phyloP scores from a whole-genome alignment of 179 eudicot genomes.

The Sideroxylon spinosum region DNA sequence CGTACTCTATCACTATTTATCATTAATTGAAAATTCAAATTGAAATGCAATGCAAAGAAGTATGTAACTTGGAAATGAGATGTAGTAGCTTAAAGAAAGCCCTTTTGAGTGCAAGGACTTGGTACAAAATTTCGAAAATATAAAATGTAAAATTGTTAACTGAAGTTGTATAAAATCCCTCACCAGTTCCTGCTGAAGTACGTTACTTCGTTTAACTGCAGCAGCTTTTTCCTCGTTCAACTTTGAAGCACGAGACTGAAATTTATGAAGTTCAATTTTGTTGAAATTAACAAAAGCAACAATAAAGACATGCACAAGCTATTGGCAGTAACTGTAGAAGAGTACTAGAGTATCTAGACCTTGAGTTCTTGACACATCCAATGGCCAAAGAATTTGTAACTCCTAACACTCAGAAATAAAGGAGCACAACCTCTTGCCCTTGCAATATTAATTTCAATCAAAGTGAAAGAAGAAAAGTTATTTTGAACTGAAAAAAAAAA shows the following conservation, averaged over 20 bases:
- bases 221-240: conserved; percentile 59
- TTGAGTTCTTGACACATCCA: too few species aligned
- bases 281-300: background rate
- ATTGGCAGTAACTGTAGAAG: background rate
- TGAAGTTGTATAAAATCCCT: too few species aligned
- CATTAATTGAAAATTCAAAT: background rate
- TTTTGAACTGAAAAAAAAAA: too few species aligned
- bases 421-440: too few species aligned
- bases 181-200: conserved; percentile 67
- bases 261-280: conserved; percentile 28
- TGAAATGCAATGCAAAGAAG: background rate
- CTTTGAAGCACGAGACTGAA: conserved; percentile 46
- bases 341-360: too few species aligned
- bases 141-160: too few species aligned
- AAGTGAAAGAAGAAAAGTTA: too few species aligned
- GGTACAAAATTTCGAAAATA: too few species aligned
- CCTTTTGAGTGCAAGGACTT: too few species aligned
- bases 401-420: too few species aligned
- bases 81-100: background rate
- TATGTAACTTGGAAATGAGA: background rate
- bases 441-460: too few species aligned
- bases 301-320: background rate
- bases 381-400: too few species aligned
- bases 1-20: background rate
- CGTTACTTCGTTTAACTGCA: conserved; percentile 48